Percentiles rank a stretch among this genome's conserved stretches.
Conservation (phyloP, 352 stramenopile species). For the Phytophthora pseudosyringae region DNA sequence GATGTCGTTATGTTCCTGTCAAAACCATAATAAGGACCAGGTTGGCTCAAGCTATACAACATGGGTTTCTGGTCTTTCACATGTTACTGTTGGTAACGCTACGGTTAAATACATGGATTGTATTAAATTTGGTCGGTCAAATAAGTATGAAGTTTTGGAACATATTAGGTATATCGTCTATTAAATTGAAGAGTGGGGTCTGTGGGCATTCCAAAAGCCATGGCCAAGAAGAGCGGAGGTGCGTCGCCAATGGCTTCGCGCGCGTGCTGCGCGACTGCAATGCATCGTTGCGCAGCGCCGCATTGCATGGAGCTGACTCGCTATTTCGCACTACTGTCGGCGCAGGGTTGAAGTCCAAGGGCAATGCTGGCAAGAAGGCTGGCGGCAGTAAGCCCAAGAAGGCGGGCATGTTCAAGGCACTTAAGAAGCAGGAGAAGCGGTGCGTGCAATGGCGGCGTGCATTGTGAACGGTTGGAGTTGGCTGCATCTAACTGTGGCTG, state of each 20-base stretch:
- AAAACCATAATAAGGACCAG: too few species aligned
- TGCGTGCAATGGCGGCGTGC: conserved; percentile 14
- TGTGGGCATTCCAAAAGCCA: conserved; percentile 26
- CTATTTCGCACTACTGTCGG: not conserved
- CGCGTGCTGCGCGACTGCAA: not conserved
- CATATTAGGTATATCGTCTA: too few species aligned
- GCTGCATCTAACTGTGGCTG: not conserved
- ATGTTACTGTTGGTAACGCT: too few species aligned
- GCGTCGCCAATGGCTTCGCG: not conserved
- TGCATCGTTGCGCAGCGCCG: not conserved
- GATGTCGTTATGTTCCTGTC: too few species aligned
- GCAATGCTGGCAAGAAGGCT: conserved; percentile 49
- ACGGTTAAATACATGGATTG: too few species aligned
- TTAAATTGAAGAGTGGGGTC: too few species aligned
- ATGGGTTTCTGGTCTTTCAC: too few species aligned
- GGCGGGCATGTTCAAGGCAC: conserved; percentile 65
- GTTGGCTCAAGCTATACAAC: too few species aligned
- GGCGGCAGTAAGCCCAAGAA: conserved; percentile 65
- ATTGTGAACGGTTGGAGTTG: not conserved
- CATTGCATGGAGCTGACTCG: not conserved
- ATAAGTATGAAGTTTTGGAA: too few species aligned
- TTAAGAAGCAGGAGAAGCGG: conserved; percentile 72
- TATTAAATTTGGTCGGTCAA: too few species aligned
- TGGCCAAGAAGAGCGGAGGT: conserved; percentile 55
- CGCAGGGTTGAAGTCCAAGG: conserved; percentile 27